Evolutionary conservation across 2,329 filamentous ascomycete species (phyloP).

Genomic region (Chrysosporium queenslandicum): DNA sequence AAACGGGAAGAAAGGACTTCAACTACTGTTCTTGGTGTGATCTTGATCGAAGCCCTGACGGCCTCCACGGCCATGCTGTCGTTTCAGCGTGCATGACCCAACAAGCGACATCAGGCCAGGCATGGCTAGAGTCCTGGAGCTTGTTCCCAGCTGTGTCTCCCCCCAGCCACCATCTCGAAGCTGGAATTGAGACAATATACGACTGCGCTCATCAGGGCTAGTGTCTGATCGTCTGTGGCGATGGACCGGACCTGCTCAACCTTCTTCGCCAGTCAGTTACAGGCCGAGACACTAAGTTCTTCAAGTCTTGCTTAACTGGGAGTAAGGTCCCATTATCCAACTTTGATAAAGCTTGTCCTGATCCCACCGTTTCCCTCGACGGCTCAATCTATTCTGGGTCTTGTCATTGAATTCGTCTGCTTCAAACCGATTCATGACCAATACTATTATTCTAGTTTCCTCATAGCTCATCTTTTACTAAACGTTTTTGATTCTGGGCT

Average conservation of each 20-base stretch:
- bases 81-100: not conserved
- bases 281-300: not conserved
- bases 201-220: not conserved
- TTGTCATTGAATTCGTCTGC: not conserved
- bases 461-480: not conserved
- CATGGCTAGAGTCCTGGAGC: not conserved
- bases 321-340: not conserved
- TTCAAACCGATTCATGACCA: not conserved
- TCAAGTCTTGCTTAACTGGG: not conserved
- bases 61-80: not conserved
- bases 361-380: not conserved
- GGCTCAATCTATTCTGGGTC: not conserved
- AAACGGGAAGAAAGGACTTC: not conserved
- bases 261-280: not conserved
- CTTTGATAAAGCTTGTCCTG: constrained; percentile 1
- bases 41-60: not conserved
- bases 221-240: not conserved
- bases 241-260: not conserved
- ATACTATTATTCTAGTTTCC: not conserved
- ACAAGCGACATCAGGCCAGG: not conserved
- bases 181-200: not conserved
- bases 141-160: not conserved
- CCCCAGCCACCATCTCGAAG: not conserved
- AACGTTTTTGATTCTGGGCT: not conserved
- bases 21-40: not conserved